Evolutionary conservation across 2,329 filamentous ascomycete species (phyloP).

Genomic region (Thermothelomyces thermophilus): DNA sequence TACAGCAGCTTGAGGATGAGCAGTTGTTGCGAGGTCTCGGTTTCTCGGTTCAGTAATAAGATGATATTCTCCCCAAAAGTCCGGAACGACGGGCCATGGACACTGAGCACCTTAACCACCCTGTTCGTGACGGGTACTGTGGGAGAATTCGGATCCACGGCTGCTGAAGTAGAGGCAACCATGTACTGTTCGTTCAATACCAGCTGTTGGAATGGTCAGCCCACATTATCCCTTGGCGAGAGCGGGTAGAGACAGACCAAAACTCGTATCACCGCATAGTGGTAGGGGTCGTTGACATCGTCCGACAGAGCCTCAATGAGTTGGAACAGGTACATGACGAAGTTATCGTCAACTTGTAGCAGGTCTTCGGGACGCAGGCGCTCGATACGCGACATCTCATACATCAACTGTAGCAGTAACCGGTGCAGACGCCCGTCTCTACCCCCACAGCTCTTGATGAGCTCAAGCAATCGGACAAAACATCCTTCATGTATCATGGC

Average conservation of each 20-base stretch:
- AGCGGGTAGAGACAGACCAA: conserved; percentile 51
- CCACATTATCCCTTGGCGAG: too few species aligned
- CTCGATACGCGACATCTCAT: conserved; percentile 94
- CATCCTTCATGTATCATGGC: conserved; percentile 82
- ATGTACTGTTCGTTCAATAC: conserved; percentile 98
- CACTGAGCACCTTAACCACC: conserved; percentile 83
- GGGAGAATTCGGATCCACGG: conserved; percentile 34
- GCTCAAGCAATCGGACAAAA: conserved; percentile 75
- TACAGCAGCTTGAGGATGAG: conserved; percentile 96
- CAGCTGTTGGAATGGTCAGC: conserved; percentile 47
- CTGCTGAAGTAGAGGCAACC: conserved; percentile 59
- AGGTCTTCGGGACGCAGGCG: conserved; percentile 71
- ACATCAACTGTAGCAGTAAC: conserved; percentile 78
- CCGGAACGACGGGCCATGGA: conserved; percentile 73
- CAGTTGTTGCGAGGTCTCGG: conserved; percentile 86
- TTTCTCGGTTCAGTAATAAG: conserved; percentile 86
- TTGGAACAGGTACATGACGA: conserved; percentile 75
- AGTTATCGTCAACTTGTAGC: conserved; percentile 68
- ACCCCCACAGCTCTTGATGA: conserved; percentile 62
- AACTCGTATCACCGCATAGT: conserved; percentile 90
- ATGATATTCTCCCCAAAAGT: conserved; percentile 99
- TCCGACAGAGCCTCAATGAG: conserved; percentile 84
- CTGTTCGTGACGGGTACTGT: conserved; percentile 70
- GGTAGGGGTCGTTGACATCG: conserved; percentile 86
- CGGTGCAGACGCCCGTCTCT: conserved; percentile 68